Evolutionary conservation across 306 rosid species (phyloP).

Genomic region (Trichosanthes cucumerina): DNA sequence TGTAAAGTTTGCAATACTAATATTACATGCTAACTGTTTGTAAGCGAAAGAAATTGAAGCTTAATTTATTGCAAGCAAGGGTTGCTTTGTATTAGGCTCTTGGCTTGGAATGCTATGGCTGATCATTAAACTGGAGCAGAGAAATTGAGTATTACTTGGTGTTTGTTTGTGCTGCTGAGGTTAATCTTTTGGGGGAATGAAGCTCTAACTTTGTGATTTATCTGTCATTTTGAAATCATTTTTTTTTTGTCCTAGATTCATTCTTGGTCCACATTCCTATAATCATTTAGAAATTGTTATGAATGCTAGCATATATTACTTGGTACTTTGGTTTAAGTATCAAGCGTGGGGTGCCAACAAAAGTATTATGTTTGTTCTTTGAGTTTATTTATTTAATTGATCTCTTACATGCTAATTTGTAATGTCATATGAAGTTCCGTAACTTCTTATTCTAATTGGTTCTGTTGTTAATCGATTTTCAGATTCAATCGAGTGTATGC

Average conservation of each 20-base stretch:
- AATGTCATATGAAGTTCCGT: neutral
- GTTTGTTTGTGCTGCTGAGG: neutral
- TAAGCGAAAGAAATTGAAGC: neutral
- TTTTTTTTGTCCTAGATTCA: neutral
- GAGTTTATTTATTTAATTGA: constrained; percentile 1
- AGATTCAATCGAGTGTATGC: constrained; percentile 24
- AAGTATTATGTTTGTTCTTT: neutral
- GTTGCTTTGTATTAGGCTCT: neutral
- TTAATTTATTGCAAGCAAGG: neutral
- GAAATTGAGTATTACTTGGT: neutral
- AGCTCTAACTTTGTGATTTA: neutral
- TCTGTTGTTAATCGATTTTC: constrained; percentile 20
- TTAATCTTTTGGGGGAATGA: neutral
- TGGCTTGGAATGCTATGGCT: neutral
- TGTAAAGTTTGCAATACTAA: neutral
- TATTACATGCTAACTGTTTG: neutral
- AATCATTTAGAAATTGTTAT: neutral
- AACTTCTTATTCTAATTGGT: constrained; percentile 12
- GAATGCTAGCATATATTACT: neutral
- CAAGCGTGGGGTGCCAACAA: neutral
- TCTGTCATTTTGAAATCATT: neutral
- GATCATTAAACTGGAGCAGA: neutral
- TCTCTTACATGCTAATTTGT: neutral
- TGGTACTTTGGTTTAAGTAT: neutral
- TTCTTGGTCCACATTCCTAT: neutral